Evolutionary conservation across 192 early-diverging fungal species (phyloP), one percentile per base, ranked within the genome.

Genomic region (Kickxella alabastrina): DNA sequence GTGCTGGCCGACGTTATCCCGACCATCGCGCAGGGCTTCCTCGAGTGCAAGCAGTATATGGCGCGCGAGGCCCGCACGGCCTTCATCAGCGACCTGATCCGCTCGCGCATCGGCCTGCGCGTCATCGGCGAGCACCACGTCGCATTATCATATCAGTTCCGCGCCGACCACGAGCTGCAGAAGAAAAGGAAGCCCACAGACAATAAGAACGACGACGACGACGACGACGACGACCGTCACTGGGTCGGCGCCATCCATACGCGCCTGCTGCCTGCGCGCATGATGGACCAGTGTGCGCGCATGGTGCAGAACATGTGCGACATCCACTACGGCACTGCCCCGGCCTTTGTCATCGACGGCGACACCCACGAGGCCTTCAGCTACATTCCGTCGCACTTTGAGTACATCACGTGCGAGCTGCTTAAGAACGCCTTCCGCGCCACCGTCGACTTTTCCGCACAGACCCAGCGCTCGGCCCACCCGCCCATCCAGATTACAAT

Each of bases 101-200:
- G 81, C 27, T 90, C 94, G 13, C 85, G 94, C 24, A 93, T 97
- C 51, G 91, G 89, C 28, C 86, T 93, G 52, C 85, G 94, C 21
- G 78, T 97, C 28, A 86, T 97, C 43, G 94, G 89, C 40, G 94
- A 97, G 65, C 91, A 97, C 62, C 86, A 88, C 45, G 80, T 95
- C 4, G 81, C 89, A 10, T 70, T 97, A 14, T 76, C 86, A 39
- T 75, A 80, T 26, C 80, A 79, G 50, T 59, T 77, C 40, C 62
- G 54, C 38, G 49, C 49, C 8, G 58, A 57, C 8, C 67, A 65
- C 22, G 47, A 39, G 25, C 29, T 31, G 26, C 24, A 24, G 17
- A 46, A 62, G 39, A n/a, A n/a, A n/a, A n/a, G n/a, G n/a, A n/a
- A n/a, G n/a, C n/a, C n/a, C n/a, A n/a, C n/a, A n/a, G n/a, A n/a